Evolutionary conservation across 2,329 filamentous ascomycete species (phyloP).

Genomic region (Venturia aucupariae): DNA sequence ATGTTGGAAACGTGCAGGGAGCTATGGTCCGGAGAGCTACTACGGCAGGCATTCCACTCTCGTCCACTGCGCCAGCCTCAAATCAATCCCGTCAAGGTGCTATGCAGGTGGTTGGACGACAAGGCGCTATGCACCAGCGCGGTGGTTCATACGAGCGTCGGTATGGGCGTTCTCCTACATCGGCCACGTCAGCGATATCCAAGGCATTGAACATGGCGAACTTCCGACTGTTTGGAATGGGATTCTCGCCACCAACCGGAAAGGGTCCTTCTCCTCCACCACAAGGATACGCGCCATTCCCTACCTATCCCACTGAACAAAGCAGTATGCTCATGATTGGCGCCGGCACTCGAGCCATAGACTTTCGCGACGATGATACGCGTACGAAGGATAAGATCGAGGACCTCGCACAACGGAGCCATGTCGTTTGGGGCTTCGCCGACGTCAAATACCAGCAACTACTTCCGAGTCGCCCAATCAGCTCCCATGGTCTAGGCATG

Average conservation of each 20-base stretch:
- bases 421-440: slow-evolving; percentile 94
- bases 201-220: slow-evolving; percentile 95
- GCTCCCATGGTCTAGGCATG: slow-evolving; percentile 58
- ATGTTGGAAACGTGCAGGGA: slow-evolving; percentile 43
- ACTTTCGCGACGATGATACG: slow-evolving; percentile 65
- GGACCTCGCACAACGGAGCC: slow-evolving; percentile 83
- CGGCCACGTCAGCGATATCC: slow-evolving; percentile 81
- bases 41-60: slow-evolving; percentile 62
- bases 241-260: slow-evolving; percentile 52
- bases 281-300: slow-evolving; percentile 70
- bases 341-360: slow-evolving; percentile 52
- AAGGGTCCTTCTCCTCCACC: slow-evolving; percentile 65
- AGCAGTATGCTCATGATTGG: slow-evolving; percentile 57
- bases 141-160: slow-evolving; percentile 75
- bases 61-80: slow-evolving; percentile 50
- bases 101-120: slow-evolving; percentile 61
- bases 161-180: slow-evolving; percentile 58
- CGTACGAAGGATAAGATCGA: slow-evolving; percentile 75
- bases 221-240: slow-evolving; percentile 61
- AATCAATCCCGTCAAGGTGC: slow-evolving; percentile 46
- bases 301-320: slow-evolving; percentile 62
- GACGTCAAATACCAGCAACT: slow-evolving; percentile 98
- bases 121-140: slow-evolving; percentile 58
- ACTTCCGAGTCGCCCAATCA: slow-evolving; percentile 76
- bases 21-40: slow-evolving; percentile 67